Evolutionary conservation across 2,329 filamentous ascomycete species (phyloP), one percentile per base, ranked within the genome.

Genomic region (Cladorrhinum sp.): DNA sequence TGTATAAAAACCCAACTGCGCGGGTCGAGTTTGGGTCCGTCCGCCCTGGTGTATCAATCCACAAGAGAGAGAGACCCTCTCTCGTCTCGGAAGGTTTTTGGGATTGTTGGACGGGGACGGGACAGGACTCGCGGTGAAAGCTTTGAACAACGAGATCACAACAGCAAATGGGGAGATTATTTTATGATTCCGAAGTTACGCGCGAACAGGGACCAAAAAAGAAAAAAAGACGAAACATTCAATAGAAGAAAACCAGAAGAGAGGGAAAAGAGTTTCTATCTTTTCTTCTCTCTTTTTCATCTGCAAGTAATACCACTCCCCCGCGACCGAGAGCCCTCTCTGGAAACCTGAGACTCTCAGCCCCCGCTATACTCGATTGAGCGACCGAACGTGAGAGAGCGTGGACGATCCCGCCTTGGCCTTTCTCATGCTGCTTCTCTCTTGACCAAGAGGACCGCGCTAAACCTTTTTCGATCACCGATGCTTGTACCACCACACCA

Each of bases 341-440:
- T 4, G 42, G 10, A 16, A 16, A 46, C n/a, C 42, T 46, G 42
- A 46, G 42, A 46, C 42, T 46, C 60, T 61, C 61, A 65, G 64
- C 63, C 65, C 62, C 61, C 55, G 56, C 67, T 68, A 67, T 64
- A 64, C 68, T 63, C 60, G 51, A 68, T 64, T 7, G 57, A 61
- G 68, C 66, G 65, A 69, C 68, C 68, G 68, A 69, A 57, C 54
- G 20, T 18, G 42, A 9, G 18, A 9, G 18, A 46, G n/a, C 3
- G 42, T 46, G 42, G 42, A 46, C 42, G 42, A 48, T 42, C 39
- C 39, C 54, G 58, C 53, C 39, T 54, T 60, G 59, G 33, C 20
- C n/a, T 26, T 21, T 36, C 33, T 36, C 33, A 36, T 36, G 33
- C 33, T 30, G 4, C 26, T 10, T 42, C 6, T 12, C 10, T 42